Base-by-base conservation (phyloP, 139 green algal genomes). In the Ettlia oleoabundans region DNA sequence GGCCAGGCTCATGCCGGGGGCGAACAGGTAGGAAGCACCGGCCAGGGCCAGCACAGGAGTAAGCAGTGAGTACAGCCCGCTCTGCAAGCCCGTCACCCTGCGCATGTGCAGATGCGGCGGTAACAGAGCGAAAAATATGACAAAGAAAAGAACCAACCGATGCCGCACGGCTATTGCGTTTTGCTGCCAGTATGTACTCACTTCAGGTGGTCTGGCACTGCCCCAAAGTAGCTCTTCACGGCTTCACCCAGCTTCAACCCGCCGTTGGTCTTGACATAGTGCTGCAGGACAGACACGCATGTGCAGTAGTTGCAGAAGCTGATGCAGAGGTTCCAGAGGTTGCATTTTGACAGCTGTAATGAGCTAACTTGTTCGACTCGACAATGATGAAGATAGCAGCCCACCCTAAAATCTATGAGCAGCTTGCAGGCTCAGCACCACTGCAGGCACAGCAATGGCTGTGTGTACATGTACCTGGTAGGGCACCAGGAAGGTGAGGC, bases 121-220 rank as follows among this genome's bases (percentile, higher is more conserved):
- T 40, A 38, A 76, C 66, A 73, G 64, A n/a, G n/a, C n/a, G n/a
- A n/a, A n/a, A n/a, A n/a, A n/a, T n/a, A n/a, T n/a, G n/a, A n/a
- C n/a, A n/a, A 19, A 26, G 19, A n/a, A 10, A 18, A 38, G 37
- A 13, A 38, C 3, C 15, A 28, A 24, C 24, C 42, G 38, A 21
- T 37, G 38, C n/a, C n/a, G n/a, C n/a, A n/a, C n/a, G n/a, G n/a
- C n/a, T n/a, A n/a, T n/a, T n/a, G n/a, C n/a, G n/a, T n/a, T n/a
- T n/a, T n/a, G n/a, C n/a, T n/a, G n/a, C n/a, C n/a, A n/a, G n/a
- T n/a, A n/a, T n/a, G n/a, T n/a, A 1, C 66, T 43, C 51, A 77
- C 78, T 68, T 80, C n/a, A 86, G 30, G 69, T 86, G 82, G 62
- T 86, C 82, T 15, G 82, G 82, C 19, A 86, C 33, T 2, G 82